Percentiles rank a stretch among this genome's conserved stretches.
Evolutionary conservation across 129 eudicot genomes (phyloP).

Genomic region (sunflower (Helianthus annuus)): DNA sequence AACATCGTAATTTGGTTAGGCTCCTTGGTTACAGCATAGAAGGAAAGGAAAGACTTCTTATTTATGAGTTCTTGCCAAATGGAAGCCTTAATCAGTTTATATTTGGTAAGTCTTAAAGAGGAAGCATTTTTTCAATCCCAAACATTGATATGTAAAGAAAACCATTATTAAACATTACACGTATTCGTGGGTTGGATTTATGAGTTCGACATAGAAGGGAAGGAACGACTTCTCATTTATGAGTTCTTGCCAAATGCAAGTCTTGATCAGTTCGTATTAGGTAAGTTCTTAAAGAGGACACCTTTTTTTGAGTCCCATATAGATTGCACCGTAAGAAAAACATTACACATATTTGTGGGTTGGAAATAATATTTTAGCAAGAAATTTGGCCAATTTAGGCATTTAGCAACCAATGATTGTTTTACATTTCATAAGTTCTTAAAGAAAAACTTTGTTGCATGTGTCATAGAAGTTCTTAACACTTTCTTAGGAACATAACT

Average conservation of each 20-base stretch:
- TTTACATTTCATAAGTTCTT: neutral
- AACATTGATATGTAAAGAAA: neutral
- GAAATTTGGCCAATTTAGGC: neutral
- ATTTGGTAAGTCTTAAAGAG: neutral
- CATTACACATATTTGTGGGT: neutral
- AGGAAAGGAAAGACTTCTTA: neutral
- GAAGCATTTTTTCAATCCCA: neutral
- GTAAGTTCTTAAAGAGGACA: neutral
- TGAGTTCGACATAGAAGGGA: no score
- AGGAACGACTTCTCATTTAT: no score
- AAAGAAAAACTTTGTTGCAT: neutral
- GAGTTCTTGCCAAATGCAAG: constrained; percentile 15
- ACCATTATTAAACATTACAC: neutral
- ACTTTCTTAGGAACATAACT: neutral
- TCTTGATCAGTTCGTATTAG: neutral
- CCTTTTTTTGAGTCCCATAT: neutral
- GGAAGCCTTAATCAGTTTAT: constrained; percentile 6
- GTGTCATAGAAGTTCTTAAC: neutral
- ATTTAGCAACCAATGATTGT: neutral
- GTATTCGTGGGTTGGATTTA: neutral
- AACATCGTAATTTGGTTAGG: constrained; percentile 16
- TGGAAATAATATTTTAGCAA: neutral
- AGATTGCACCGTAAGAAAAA: neutral
- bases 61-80: constrained; percentile 8
- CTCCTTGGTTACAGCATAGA: constrained; percentile 4